These are phyloP conservation scores for Talaromyces proteolyticus DNA, from an alignment of 495 filamentous ascomycete genomes.

Conservation along the genomic window DNA sequence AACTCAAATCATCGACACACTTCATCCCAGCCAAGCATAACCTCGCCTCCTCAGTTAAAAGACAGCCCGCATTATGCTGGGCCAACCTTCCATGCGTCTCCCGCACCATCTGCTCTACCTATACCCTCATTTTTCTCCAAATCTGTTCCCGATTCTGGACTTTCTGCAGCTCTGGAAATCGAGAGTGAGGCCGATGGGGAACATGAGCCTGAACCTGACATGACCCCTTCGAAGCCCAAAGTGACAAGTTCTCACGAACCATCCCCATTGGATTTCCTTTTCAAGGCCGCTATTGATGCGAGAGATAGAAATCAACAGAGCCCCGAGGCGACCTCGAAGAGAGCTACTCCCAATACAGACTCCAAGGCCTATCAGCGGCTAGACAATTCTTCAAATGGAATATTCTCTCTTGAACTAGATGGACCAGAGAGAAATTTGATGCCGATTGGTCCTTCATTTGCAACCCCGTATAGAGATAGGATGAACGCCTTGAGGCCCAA, in stretches of 20 bases:
- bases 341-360: conserved; percentile 28
- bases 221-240: conserved; percentile 36
- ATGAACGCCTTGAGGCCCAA: conserved; percentile 49
- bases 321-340: conserved; percentile 33
- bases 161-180: conserved; percentile 28
- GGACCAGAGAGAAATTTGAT: conserved; percentile 34
- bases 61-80: conserved; percentile 71
- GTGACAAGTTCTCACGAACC: conserved; percentile 40
- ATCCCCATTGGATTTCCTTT: conserved; percentile 82
- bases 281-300: conserved; percentile 74
- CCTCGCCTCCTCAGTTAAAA: conserved; percentile 42
- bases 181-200: conserved; percentile 31
- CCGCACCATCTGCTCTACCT: conserved; percentile 86
- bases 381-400: conserved; percentile 38
- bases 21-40: conserved; percentile 23
- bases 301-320: conserved; percentile 36
- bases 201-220: conserved; percentile 24
- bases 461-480: conserved; percentile 59
- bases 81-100: conserved; percentile 91
- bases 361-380: conserved; percentile 22
- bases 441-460: conserved; percentile 58
- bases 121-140: conserved; percentile 91
- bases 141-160: conserved; percentile 56
- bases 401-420: conserved; percentile 66
- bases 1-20: conserved; percentile 22